Evolutionary conservation across 2,329 filamentous ascomycete genomes (phyloP), one percentile per base, ranked within the genome.

Genomic region (Metarhizium brunneum): DNA sequence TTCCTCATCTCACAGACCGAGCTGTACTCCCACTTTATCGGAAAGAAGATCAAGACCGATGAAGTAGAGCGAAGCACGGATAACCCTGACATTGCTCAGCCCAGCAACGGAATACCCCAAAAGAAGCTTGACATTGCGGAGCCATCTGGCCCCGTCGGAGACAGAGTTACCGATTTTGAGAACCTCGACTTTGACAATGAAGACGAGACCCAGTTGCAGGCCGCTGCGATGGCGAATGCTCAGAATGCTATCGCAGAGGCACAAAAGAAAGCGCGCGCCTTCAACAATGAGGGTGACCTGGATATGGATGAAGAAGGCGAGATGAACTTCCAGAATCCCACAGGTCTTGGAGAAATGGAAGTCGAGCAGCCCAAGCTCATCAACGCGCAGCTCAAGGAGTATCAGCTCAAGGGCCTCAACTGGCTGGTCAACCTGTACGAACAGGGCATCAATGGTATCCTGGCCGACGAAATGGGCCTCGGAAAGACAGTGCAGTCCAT

Each of bases 241-340:
- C 92, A 97, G 68, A 92, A 90, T 67, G 94, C 94, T 59, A 91
- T 99, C 59, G 88, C 95, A 63, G 89, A 96, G 70, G 94, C 94
- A 1, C 90, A 96, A 70, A 86, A 91, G 69, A 92, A 94, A 70
- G 94, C 94, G 1, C 86, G 91, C 53, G 89, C 89, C 10, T 99
- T 99, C 79, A 95, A 97, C 74, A 85, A 90, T 58, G 77, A 83
- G 53, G 82, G 85, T 66, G 53, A 47, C 50, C 64, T 71, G 7
- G 83, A 83, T 56, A 84, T 88, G 70, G 88, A 94, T 61, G 91
- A 96, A 57, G 92, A 96, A 65, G 92, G 92, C 64, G 94, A 99
- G 74, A 90, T 99, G 88, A 99, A 99, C 75, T 99, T 99, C 78
- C 94, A 99, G 74, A 97, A 99, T 69, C 94, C 94, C 0, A 94